Evolutionary conservation across 2,329 filamentous ascomycete genomes (phyloP).

Genomic region (Diaporthe sp.): DNA sequence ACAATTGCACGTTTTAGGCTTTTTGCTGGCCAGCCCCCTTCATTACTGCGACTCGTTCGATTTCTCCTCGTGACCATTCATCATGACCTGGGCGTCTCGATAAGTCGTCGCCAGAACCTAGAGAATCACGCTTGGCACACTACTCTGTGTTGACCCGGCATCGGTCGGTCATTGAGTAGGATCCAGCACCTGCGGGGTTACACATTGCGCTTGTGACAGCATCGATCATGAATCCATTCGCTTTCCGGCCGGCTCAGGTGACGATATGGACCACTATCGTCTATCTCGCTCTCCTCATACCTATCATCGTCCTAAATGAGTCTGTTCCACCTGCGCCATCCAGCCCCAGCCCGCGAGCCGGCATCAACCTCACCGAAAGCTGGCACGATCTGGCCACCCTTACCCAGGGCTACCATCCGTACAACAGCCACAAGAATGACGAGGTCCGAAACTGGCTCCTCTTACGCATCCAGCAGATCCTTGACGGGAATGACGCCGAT

Average conservation of each 20-base stretch:
- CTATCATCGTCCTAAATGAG: constrained; percentile 81
- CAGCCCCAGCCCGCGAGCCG: constrained; percentile 61
- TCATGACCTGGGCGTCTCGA: constrained; percentile 20
- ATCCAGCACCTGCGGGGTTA: neutral
- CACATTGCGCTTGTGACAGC: neutral
- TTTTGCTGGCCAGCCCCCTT: constrained; percentile 5
- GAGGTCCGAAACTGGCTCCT: constrained; percentile 83
- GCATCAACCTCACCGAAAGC: constrained; percentile 86
- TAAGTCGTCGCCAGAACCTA: constrained; percentile 8
- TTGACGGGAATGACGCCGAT: constrained; percentile 70
- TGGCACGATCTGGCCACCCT: constrained; percentile 87
- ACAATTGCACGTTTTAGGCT: constrained; percentile 18
- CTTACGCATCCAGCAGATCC: constrained; percentile 76
- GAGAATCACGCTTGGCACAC: neutral
- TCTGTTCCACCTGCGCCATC: constrained; percentile 78
- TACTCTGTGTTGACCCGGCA: neutral
- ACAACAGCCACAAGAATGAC: constrained; percentile 89
- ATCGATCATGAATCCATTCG: constrained; percentile 68
- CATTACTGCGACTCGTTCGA: neutral
- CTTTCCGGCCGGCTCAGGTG: constrained; percentile 85
- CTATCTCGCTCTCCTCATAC: constrained; percentile 84
- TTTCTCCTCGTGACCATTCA: constrained; percentile 13
- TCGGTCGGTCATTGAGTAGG: neutral
- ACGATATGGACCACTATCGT: constrained; percentile 82
- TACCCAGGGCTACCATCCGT: constrained; percentile 85